Evolutionary conservation across 768 basidiomycete genomes (phyloP).

Genomic region (Trametes gibbosa): DNA sequence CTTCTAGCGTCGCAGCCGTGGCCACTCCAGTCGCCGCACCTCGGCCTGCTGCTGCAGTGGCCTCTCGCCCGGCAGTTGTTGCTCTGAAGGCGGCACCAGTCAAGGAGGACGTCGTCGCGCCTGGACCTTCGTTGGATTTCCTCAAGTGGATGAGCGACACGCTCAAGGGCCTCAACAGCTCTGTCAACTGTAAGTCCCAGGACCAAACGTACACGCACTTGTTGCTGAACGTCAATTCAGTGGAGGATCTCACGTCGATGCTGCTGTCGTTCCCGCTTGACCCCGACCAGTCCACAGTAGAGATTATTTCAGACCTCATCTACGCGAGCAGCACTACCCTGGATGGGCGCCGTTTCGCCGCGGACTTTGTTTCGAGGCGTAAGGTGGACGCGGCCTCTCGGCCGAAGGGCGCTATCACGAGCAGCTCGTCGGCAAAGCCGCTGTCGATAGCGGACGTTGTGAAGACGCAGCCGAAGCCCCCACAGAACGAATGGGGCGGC

Average conservation of each 20-base stretch:
- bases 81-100: conserved; percentile 28
- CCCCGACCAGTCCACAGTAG: conserved; percentile 74
- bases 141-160: conserved; percentile 87
- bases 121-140: conserved; percentile 82
- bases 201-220: neutral
- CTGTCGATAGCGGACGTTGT: conserved; percentile 88
- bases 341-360: conserved; percentile 92
- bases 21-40: conserved; percentile 26
- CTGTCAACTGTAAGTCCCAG: conserved; percentile 61
- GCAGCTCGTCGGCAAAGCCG: conserved; percentile 43
- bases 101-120: conserved; percentile 54
- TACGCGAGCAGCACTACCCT: conserved; percentile 94
- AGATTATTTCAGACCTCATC: conserved; percentile 94
- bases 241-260: conserved; percentile 97
- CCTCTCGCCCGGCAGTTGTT: conserved; percentile 34
- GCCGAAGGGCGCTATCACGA: conserved; percentile 40
- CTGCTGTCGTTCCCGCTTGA: conserved; percentile 92
- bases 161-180: conserved; percentile 71
- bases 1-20: conserved; percentile 26
- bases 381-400: conserved; percentile 72
- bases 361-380: conserved; percentile 85
- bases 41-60: conserved; percentile 32
- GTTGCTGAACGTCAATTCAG: conserved; percentile 38
- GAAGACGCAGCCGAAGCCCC: conserved; percentile 77
- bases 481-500: conserved; percentile 71